Conservation (phyloP, 2,329 filamentous ascomycete genomes). For the Magnaporthales sp. region DNA sequence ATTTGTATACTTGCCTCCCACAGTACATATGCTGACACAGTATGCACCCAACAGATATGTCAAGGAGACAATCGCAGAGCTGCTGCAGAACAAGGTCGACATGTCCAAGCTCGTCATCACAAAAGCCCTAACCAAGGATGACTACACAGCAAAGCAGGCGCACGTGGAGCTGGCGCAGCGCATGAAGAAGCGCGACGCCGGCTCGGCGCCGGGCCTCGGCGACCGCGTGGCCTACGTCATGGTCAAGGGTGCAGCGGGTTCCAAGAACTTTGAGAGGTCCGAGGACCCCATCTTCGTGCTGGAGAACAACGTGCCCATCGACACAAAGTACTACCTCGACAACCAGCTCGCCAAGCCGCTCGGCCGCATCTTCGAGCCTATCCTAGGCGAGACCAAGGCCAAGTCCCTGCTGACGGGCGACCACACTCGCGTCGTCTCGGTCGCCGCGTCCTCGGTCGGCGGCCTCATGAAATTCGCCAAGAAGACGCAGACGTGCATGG, state of each 20-base stretch:
- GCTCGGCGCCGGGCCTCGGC: constrained; percentile 83
- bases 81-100: constrained; percentile 95
- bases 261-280: constrained; percentile 94
- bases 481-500: constrained; percentile 97
- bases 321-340: constrained; percentile 97
- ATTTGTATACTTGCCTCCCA: not conserved
- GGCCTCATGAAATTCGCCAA: constrained; percentile 98
- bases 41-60: constrained; percentile 59
- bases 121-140: constrained; percentile 85
- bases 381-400: constrained; percentile 78
- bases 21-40: constrained; percentile 24
- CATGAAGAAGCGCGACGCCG: constrained; percentile 94
- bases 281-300: constrained; percentile 96
- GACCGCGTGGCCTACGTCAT: constrained; percentile 98
- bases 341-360: constrained; percentile 96
- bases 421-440: constrained; percentile 89
- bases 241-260: constrained; percentile 78
- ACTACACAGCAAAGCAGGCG: constrained; percentile 87
- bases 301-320: constrained; percentile 95
- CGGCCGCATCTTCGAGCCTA: constrained; percentile 93
- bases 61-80: constrained; percentile 88
- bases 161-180: constrained; percentile 92
- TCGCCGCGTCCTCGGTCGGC: constrained; percentile 83
- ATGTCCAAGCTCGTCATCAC: constrained; percentile 99
- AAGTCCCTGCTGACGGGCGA: constrained; percentile 80